Evolutionary conservation across 495 filamentous ascomycete genomes (phyloP), one percentile per base, ranked within the genome.

Genomic region (Aspergillus diversus): DNA sequence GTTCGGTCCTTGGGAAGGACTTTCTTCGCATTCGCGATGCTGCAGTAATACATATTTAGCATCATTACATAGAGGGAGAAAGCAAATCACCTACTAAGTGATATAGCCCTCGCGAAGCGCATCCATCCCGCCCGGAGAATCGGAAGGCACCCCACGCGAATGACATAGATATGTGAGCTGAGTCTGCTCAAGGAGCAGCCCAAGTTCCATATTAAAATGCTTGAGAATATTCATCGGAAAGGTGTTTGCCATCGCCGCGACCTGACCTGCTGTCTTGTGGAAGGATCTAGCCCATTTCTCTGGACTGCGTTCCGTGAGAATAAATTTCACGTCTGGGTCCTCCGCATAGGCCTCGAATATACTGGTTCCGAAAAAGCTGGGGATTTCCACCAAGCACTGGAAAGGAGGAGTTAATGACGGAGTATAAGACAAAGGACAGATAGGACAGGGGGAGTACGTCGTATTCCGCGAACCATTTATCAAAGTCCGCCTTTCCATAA

Each of bases 241-340:
- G 3, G 13, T 16, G 13, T 8, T 16, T 8, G 46, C 46, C 5
- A 4, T 16, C 13, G 15, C 4, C 5, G 46, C 46, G 0, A 49
- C 15, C 15, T 16, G 15, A 8, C 46, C 46, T 5, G 46, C 46
- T 0, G 46, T 49, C 15, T 49, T 49, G 13, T 49, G 15, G 7
- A 49, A 16, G 4, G 46, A 49, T 17, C 46, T 12, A 4, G 17
- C 13, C 46, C 46, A 49, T 49, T 49, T 49, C 15, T 49, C 46
- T 3, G 46, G 46, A 17, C 17, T 21, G 46, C 46, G 46, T 8
- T 49, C 46, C 3, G 13, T 49, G 0, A 49, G 17, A 17, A 49
- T 49, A 16, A 49, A 49, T 21, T 49, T 49, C 13, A 49, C 46
- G 46, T 49, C 46, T 17, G 46, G 46, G 46, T 49, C 46, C 8